Base-by-base conservation (phyloP, 2,329 filamentous ascomycete genomes). In the Rutstroemia sydowiana region DNA sequence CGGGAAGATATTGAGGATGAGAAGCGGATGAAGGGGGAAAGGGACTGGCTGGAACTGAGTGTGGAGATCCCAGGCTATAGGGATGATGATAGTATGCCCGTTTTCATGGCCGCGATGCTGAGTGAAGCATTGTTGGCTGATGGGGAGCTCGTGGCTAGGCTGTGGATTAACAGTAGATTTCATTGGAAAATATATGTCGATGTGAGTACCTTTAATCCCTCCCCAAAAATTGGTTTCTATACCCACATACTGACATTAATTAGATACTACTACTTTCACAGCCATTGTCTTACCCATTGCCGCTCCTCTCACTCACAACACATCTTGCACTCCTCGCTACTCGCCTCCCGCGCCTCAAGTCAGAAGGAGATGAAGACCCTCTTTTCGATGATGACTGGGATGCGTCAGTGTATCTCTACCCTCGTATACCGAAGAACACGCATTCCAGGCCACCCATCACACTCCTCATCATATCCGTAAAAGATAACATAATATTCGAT, bases 371-470 rank as follows among this genome's bases (percentile, higher is more conserved):
- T 70, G 93, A 98, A 72, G 93, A 98, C 62, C 93, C 93, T 11
- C 84, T 96, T 66, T 98, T 98, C 70, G 87, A 96, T 72, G 93
- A 98, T 71, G 93, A 98, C 72, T 98, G 93, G 93, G 88, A 87
- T 58, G 87, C 86, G 14, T 84, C 90, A 1, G 77, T 81, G 16
- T 84, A 82, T 52, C 73, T 98, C 28, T 98, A 95, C 71, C 59
- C 62, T 53, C 48, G 63, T 60, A 45, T 49, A 28, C 37, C 58
- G 11, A 45, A 46, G 26, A 49, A 48, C 46, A 57, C 65, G 37
- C 61, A 66, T 42, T 66, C 74, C 30, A 79, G 84, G 45, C 93
- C 93, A 4, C 90, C 93, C 0, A 80, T 98, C 51, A 96, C 92
- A 3, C 78, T 98, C 18, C 84, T 98, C 10, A 89, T 97, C 51